Evolutionary conservation across 1,139 yeast species (phyloP).

Genomic region (Torulaspora pretoriensis): DNA sequence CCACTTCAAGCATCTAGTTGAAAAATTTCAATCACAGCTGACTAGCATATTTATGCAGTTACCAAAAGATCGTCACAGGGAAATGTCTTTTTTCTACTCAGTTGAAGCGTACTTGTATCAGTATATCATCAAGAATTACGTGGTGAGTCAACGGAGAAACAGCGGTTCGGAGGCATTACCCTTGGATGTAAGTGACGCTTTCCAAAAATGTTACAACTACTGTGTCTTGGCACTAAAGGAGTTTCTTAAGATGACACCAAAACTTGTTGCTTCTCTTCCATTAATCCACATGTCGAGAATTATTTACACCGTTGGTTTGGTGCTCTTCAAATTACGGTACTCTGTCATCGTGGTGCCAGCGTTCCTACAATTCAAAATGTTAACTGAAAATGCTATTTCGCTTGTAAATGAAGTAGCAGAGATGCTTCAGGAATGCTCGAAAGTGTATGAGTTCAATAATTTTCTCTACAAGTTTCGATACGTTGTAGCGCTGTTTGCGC

Average conservation of each 20-base stretch:
- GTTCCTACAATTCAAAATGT: conserved; percentile 43
- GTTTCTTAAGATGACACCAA: conserved; percentile 44
- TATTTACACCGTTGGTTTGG: conserved; percentile 63
- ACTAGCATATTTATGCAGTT: conserved; percentile 33
- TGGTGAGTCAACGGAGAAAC: conserved; percentile 14
- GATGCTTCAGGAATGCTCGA: conserved; percentile 30
- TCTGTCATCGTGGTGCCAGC: conserved; percentile 53
- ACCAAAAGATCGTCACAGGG: conserved; percentile 40
- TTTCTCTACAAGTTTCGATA: conserved; percentile 51
- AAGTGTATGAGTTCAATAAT: conserved; percentile 45
- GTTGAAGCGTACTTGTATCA: conserved; percentile 75
- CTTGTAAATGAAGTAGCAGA: conserved; percentile 44
- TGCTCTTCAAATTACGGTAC: conserved; percentile 53
- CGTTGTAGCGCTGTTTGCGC: conserved; percentile 54
- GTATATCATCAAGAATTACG: conserved; percentile 21
- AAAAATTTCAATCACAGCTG: conserved; percentile 22
- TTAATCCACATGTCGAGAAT: conserved; percentile 60
- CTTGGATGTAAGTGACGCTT: conserved; percentile 39
- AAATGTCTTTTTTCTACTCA: conserved; percentile 53
- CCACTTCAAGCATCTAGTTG: conserved; percentile 16
- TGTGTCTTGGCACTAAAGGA: conserved; percentile 52
- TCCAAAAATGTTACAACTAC: conserved; percentile 51
- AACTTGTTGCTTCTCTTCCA: conserved; percentile 54
- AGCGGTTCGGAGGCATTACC: conserved; percentile 19
- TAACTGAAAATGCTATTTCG: conserved; percentile 48